A percentile compares a stretch with the other conserved stretches of the same genome.
phyloP scores from a whole-genome alignment of 1,284 basidiomycete genomes.

The Exobasidium cylindrosporum region DNA sequence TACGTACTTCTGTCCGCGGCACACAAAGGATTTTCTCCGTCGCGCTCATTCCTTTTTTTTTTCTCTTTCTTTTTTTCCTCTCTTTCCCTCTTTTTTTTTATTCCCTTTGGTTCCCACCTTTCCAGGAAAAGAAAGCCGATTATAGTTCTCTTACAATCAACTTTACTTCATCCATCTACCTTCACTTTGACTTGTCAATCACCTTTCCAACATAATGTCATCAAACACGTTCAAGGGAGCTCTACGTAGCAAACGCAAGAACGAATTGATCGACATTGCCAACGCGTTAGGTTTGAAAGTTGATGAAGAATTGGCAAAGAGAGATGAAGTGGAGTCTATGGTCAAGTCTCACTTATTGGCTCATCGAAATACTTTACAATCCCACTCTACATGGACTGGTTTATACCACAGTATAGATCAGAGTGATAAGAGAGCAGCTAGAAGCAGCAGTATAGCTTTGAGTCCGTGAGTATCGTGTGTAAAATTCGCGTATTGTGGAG shows the following conservation, averaged over 20 bases:
- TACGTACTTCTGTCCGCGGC: too few species aligned
- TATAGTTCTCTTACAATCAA: too few species aligned
- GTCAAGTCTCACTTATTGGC: slow-evolving; percentile 32
- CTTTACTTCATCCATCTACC: too few species aligned
- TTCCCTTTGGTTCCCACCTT: too few species aligned
- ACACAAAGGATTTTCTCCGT: too few species aligned
- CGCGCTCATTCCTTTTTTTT: not conserved
- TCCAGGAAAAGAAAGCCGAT: too few species aligned
- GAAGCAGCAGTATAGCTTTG: not conserved
- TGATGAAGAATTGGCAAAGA: slow-evolving; percentile 25
- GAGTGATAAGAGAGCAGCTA: slow-evolving; percentile 16
- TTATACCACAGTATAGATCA: slow-evolving; percentile 41
- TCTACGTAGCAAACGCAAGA: slow-evolving; percentile 41
- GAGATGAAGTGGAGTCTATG: slow-evolving; percentile 40
- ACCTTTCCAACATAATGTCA: too few species aligned
- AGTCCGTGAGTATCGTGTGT: slow-evolving; percentile 13
- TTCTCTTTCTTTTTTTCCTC: not conserved
- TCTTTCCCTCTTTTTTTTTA: not conserved
- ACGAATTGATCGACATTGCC: slow-evolving; percentile 41
- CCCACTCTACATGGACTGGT: slow-evolving; percentile 30
- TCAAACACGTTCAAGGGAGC: slow-evolving; percentile 8
- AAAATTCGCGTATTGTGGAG: not conserved
- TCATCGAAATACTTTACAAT: slow-evolving; percentile 24
- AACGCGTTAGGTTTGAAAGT: slow-evolving; percentile 31
- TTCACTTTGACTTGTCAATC: too few species aligned